These are phyloP conservation scores for Candida tunisiensis DNA, from an alignment of 1,139 yeast species.

Conservation along the genomic window DNA sequence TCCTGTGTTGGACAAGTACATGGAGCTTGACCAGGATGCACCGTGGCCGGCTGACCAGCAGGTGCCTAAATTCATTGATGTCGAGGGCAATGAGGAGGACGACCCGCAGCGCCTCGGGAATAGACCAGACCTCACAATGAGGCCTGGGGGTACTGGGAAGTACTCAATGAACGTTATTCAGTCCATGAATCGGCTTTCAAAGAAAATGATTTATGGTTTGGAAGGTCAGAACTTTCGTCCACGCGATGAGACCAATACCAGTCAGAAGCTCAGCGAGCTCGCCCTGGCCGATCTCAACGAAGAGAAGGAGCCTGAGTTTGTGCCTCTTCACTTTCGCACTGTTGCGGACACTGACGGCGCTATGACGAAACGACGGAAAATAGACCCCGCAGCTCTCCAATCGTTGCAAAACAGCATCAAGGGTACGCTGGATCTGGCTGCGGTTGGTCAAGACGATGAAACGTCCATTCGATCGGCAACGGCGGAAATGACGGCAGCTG, in stretches of 20 bases:
- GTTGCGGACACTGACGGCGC: constrained; percentile 1
- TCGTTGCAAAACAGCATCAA: not conserved
- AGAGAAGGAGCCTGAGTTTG: constrained; percentile 30
- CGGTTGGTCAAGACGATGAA: constrained; percentile 1
- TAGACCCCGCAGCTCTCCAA: constrained; percentile 1
- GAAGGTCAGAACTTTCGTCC: constrained; percentile 7
- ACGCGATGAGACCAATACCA: no score
- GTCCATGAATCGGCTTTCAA: constrained; percentile 78
- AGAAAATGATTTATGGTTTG: constrained; percentile 35
- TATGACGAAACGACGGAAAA: not conserved
- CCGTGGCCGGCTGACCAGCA: constrained; percentile 8
- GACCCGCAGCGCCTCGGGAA: constrained; percentile 67
- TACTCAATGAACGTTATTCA: constrained; percentile 61
- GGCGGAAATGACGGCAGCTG: not conserved
- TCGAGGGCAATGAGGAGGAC: constrained; percentile 68
- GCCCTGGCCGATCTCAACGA: constrained; percentile 47
- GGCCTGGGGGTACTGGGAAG: constrained; percentile 32
- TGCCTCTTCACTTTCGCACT: constrained; percentile 36
- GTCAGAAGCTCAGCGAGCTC: constrained; percentile 22
- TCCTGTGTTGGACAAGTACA: constrained; percentile 64
- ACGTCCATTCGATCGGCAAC: constrained; percentile 1
- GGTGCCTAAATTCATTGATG: constrained; percentile 34
- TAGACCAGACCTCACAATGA: constrained; percentile 82
- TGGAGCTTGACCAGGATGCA: constrained; percentile 8
- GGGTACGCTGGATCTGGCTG: constrained; percentile 1